A percentile compares a stretch with the other conserved stretches of the same genome.
phyloP scores from a whole-genome alignment of 1,284 basidiomycete genomes.

The Acaromyces ingoldii region DNA sequence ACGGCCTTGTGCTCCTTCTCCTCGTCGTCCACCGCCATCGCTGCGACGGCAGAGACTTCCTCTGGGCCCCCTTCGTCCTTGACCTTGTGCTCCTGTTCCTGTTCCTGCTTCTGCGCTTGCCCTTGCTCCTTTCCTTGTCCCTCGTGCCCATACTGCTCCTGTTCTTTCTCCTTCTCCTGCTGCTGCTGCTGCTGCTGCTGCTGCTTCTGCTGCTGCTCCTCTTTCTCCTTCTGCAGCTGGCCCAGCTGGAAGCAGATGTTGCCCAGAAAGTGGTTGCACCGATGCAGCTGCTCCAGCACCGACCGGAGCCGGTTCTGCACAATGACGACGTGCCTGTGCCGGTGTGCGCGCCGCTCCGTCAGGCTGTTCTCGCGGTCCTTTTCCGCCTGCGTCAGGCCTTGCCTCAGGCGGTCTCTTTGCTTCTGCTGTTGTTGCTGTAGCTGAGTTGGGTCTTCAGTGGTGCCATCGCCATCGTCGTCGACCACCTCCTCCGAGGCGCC shows the following conservation, averaged over 20 bases:
- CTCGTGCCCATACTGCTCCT: not conserved
- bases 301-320: slow-evolving; percentile 22
- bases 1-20: not conserved
- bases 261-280: slow-evolving; percentile 36
- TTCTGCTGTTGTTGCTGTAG: too few relatives aligned
- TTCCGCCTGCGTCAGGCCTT: not conserved
- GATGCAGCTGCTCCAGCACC: slow-evolving; percentile 35
- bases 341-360: not conserved
- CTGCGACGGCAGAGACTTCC: not conserved
- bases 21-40: not conserved
- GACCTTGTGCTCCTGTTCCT: not conserved
- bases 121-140: slow-evolving; percentile 19
- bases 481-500: not conserved
- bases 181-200: slow-evolving; percentile 28
- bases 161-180: slow-evolving; percentile 13
- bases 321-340: slow-evolving; percentile 15
- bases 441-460: not conserved
- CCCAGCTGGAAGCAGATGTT: slow-evolving; percentile 42
- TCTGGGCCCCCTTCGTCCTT: not conserved
- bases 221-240: slow-evolving; percentile 20
- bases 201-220: slow-evolving; percentile 11
- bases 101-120: slow-evolving; percentile 19
- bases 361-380: not conserved
- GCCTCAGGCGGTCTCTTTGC: not conserved
- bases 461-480: not conserved